These are phyloP conservation scores for Sporobolomyces pararoseus DNA, from an alignment of 768 basidiomycete species.

Conservation along the genomic window DNA sequence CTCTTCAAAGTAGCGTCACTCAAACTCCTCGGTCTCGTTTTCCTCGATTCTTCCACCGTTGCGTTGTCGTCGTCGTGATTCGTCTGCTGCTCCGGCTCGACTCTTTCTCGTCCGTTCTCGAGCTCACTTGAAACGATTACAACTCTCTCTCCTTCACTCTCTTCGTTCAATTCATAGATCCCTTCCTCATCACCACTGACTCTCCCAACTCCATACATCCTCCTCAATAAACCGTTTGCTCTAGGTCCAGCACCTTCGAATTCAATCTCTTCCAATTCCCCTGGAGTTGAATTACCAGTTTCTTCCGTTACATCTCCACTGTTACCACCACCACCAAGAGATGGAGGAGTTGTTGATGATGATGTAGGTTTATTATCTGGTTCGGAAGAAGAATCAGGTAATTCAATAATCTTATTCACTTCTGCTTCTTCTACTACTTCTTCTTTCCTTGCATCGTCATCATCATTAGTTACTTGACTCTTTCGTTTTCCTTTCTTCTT, in stretches of 20 bases:
- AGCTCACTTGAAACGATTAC: not conserved
- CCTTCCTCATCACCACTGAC: slow-evolving; percentile 13
- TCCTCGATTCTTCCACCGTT: not conserved
- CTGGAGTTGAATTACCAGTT: slow-evolving; percentile 7
- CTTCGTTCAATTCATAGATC: not conserved
- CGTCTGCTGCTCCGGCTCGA: too few species aligned
- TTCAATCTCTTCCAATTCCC: slow-evolving; percentile 18
- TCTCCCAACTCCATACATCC: slow-evolving; percentile 38
- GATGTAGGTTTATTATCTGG: not conserved
- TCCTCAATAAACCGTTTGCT: slow-evolving; percentile 23
- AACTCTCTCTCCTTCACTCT: not conserved
- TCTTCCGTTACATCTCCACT: not conserved
- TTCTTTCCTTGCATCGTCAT: not conserved
- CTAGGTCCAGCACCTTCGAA: slow-evolving; percentile 37
- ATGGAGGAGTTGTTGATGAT: too few species aligned
- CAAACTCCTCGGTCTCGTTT: not conserved
- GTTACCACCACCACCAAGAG: too few species aligned
- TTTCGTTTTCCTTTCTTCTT: not conserved
- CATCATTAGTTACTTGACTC: not conserved
- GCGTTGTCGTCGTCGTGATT: too few species aligned
- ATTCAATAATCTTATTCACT: not conserved
- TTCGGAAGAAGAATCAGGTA: slow-evolving; percentile 23
- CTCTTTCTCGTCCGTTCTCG: not conserved
- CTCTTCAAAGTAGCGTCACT: not conserved
- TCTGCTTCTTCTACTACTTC: not conserved